Percentiles rank a stretch among this genome's conserved stretches.
These are phyloP conservation scores for Neopestalotiopsis rosae DNA, from an alignment of 2,329 filamentous ascomycete species.

Conservation along the genomic window DNA sequence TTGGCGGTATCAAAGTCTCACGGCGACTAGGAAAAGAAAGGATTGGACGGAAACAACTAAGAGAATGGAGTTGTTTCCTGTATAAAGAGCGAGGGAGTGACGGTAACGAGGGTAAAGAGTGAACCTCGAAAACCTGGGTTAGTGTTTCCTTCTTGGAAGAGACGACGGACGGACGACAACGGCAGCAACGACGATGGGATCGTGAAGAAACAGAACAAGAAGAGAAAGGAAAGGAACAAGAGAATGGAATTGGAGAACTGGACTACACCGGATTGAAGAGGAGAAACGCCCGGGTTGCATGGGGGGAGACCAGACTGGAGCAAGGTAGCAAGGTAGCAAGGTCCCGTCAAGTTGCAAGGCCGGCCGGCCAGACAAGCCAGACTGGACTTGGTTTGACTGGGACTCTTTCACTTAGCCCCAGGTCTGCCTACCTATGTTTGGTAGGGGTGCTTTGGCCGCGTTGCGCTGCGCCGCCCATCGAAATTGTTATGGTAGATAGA, in stretches of 20 bases:
- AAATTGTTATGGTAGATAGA: conserved; percentile 4
- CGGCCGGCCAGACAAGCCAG: not conserved
- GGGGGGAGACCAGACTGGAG: not conserved
- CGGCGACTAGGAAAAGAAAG: conserved; percentile 39
- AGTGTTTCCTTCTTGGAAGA: conserved; percentile 29
- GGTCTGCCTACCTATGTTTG: not conserved
- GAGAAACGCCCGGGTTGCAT: conserved; percentile 2
- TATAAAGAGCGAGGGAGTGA: conserved; percentile 16
- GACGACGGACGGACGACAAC: conserved; percentile 35
- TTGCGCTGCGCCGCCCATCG: conserved; percentile 7
- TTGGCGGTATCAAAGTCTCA: not conserved
- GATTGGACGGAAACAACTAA: conserved; percentile 53
- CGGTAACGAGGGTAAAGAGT: conserved; percentile 34
- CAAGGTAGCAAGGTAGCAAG: too few species aligned
- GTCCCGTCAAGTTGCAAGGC: too few species aligned
- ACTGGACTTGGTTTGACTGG: not conserved
- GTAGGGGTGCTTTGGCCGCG: not conserved
- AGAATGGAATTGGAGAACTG: not conserved
- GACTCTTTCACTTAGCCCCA: too few species aligned
- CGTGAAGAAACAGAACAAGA: conserved; percentile 35
- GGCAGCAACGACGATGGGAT: conserved; percentile 40
- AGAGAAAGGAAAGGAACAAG: conserved; percentile 26
- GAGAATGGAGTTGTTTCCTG: conserved; percentile 53
- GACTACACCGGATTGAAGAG: conserved; percentile 3
- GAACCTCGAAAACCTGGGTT: conserved; percentile 42